Base-by-base conservation (phyloP, 495 filamentous ascomycete genomes). In the Daldinia caldariorum region DNA sequence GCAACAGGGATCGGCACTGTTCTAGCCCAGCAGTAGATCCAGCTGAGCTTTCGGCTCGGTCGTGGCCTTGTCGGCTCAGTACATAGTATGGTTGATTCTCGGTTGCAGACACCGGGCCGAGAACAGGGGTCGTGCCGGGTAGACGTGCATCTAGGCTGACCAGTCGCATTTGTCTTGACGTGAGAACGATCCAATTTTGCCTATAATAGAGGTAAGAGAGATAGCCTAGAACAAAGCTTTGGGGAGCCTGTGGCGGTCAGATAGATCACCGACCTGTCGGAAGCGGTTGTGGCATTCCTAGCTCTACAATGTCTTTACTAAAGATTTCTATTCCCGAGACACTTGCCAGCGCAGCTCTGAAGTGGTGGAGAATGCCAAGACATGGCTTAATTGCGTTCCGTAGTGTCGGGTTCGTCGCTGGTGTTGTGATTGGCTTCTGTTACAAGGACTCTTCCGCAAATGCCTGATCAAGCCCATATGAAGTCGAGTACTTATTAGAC, bases 341-440 rank as follows among this genome's bases (percentile, higher is more conserved):
- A 53, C 51, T 66, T 72, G 70, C 70, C 70, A 72, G 58, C 65
- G 56, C 61, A 69, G 47, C 65, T 72, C 32, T 66, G 26, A 26
- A 66, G 49, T 49, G 56, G 70, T 72, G 70, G 65, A 22, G 57
- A 61, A 41, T 35, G 70, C 70, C 65, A 72, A 72, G 70, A 65
- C n/a, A 2, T 12, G 31, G 59, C 65, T 66, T 72, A 66, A 72
- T 72, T 65, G 57, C 59, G 70, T 72, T 66, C 70, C 70, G 37
- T 58, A 58, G 32, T 69, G 65, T 72, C 70, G 70, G 70, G 70
- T 66, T 59, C 65, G 41, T 54, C 41, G 50, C 50, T n/a, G 50
- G 32, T 62, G 18, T 32, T 37, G 18, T 72, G 61, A 72, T 72
- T 72, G 70, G 70, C 39, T 55, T 41, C 41, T 20, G 50, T 53